Evolutionary conservation across 768 basidiomycete species (phyloP), one percentile per base, ranked within the genome.

Genomic region (Galerina sulciceps): DNA sequence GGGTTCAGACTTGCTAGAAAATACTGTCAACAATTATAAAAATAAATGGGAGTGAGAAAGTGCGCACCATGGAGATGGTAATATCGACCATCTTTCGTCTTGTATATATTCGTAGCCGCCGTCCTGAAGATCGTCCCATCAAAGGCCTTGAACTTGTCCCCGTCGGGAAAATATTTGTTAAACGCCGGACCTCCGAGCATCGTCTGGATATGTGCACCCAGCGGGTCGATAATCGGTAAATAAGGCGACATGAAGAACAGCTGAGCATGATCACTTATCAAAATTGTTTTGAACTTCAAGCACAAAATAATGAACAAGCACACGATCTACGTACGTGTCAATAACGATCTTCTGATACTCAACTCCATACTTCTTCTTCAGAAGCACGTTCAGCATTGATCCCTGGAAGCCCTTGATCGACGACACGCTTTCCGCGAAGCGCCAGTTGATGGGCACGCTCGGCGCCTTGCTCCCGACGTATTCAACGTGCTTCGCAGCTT

Each of bases 401-500:
- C 55, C 71, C 53, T 72, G 66, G 23, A 69, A 69, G 6, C 64
- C 71, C 43, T 70, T 70, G 41, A 72, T 58, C 10, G 69, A 65
- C 53, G 68, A 63, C 17, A 69, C 62, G 46, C 68, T 69, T 58
- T 72, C 71, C 11, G 68, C 62, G 36, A 68, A 70, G 37, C 65
- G 64, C 68, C 68, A 69, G 48, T 69, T 69, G 18, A 66, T 64
- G 11, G 65, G 70, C 6, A 68, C 45, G 22, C 41, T 53, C 6
- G 68, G 67, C 5, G 43, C 34, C 1, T 37, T 38, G 10, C 54
- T 51, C 1, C 67, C 70, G 11, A 57, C 49, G 31, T 60, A 69
- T 34, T 62, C 46, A 10, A 69, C 49, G 26, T 36, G n/a, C n/a
- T 45, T 41, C 11, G 58, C 41, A 1, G 58, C 58, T 6, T 59